Evolutionary conservation across 1,139 yeast genomes (phyloP).

Genomic region (Starmera stellimalicola): DNA sequence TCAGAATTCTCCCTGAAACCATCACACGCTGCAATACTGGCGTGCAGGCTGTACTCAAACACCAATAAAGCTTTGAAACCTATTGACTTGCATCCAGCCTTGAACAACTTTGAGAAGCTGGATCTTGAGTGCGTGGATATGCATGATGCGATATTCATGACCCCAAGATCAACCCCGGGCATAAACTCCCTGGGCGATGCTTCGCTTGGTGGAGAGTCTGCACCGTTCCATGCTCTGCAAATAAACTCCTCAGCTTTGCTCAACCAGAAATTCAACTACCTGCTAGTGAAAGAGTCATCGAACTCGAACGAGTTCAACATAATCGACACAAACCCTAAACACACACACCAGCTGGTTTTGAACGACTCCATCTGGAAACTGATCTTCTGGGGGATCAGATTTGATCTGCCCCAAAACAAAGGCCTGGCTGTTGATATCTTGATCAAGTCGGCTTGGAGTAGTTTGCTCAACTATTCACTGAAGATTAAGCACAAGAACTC

Average conservation of each 20-base stretch:
- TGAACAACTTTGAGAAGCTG: not conserved
- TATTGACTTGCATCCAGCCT: not conserved
- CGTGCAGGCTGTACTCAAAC: too few species aligned
- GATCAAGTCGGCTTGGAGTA: slow-evolving; percentile 51
- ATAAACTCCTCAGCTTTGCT: slow-evolving; percentile 27
- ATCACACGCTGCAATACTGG: too few species aligned
- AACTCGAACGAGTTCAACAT: slow-evolving; percentile 27
- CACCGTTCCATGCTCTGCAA: slow-evolving; percentile 40
- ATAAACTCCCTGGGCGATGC: slow-evolving; percentile 35
- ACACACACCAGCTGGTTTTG: slow-evolving; percentile 4
- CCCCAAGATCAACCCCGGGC: slow-evolving; percentile 37
- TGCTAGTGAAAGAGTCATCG: slow-evolving; percentile 34
- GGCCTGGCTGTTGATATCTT: slow-evolving; percentile 39
- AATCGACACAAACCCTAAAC: slow-evolving; percentile 21
- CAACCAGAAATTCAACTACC: slow-evolving; percentile 30
- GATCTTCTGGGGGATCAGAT: slow-evolving; percentile 16
- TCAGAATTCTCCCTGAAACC: not conserved
- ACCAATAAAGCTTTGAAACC: too few species aligned
- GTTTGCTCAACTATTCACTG: slow-evolving; percentile 49
- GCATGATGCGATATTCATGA: slow-evolving; percentile 23
- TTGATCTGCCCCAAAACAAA: slow-evolving; percentile 31
- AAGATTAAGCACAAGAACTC: slow-evolving; percentile 9
- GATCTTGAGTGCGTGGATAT: slow-evolving; percentile 33
- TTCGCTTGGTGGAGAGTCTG: slow-evolving; percentile 36
- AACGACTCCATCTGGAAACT: slow-evolving; percentile 10